Evolutionary conservation across 192 early-diverging fungal genomes (phyloP), one percentile per base, ranked within the genome.

Genomic region (Rhizophagus clarus): DNA sequence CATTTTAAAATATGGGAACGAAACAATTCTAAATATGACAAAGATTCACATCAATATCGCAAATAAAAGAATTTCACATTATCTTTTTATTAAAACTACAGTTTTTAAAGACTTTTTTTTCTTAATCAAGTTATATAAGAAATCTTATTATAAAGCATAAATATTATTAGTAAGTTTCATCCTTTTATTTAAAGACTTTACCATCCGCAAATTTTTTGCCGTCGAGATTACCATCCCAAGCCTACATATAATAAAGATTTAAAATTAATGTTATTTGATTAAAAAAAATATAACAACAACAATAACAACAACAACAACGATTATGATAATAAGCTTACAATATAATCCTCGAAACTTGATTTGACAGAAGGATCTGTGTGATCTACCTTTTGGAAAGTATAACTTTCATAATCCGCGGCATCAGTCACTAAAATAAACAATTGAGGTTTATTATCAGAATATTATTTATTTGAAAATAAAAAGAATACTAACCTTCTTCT

Each of bases 401-500:
- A 98, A 49, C 94, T 95, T 68, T 94, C 95, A 89, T 86, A 97
- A 89, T 97, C 96, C 78, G 95, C 89, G 42, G 95, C 90, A 81
- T 97, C 96, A 62, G 81, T 82, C 80, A 95, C 86, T 78, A 79
- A 83, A 79, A 76, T 77, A 81, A 62, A 82, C 69, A 80, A 80
- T 81, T 20, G n/a, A 15, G 20, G 20, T n/a, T 10, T 37, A 61
- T 49, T 37, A 31, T n/a, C 24, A 34, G 63, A 17, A 9, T 40
- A 76, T 37, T 37, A 17, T 71, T 24, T 3, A 62, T 26, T 61
- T n/a, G 37, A 37, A 37, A 60, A 60, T 61, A 76, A 24, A 3
- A 7, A n/a, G 42, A 10, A 37, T 20, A 83, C 32, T 32, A 51
- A 78, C 76, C 83, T 83, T 94, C 94, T 75, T 87, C 88, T 26